These are phyloP conservation scores for Calonectria naviculata DNA, from an alignment of 2,329 filamentous ascomycete genomes.

Conservation along the genomic window DNA sequence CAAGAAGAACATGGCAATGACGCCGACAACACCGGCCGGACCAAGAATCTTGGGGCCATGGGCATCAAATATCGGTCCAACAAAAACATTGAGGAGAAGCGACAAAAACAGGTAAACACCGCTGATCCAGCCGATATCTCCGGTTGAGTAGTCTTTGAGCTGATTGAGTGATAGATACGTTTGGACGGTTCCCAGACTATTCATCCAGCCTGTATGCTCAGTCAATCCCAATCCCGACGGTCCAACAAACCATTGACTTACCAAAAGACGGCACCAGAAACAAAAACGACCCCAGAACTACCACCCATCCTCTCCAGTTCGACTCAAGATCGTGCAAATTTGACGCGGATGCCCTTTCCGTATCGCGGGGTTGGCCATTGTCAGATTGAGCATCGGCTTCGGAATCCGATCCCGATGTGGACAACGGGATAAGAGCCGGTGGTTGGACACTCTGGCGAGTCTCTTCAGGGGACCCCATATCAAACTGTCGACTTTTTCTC, in stretches of 20 bases:
- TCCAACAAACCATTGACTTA: slow-evolving; percentile 5
- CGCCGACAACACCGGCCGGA: slow-evolving; percentile 48
- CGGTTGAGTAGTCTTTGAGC: slow-evolving; percentile 51
- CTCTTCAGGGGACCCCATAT: slow-evolving; percentile 1
- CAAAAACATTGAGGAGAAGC: slow-evolving; percentile 57
- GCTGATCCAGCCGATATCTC: slow-evolving; percentile 62
- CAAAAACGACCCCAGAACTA: slow-evolving; percentile 38
- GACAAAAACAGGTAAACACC: slow-evolving; percentile 57
- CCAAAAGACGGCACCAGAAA: slow-evolving; percentile 37
- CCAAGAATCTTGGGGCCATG: slow-evolving; percentile 56
- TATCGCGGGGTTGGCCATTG: slow-evolving; percentile 23
- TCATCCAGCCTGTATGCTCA: slow-evolving; percentile 54
- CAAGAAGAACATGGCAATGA: slow-evolving; percentile 54
- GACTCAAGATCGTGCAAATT: slow-evolving; percentile 30
- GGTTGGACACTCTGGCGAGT: background rate
- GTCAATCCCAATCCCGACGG: background rate
- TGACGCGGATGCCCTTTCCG: slow-evolving; percentile 23
- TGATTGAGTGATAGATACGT: slow-evolving; percentile 58
- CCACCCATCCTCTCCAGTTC: slow-evolving; percentile 33
- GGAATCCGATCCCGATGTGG: slow-evolving; percentile 29
- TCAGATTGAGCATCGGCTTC: slow-evolving; percentile 9
- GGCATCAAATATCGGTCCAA: slow-evolving; percentile 60
- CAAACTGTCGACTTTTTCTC: background rate
- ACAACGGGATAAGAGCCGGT: background rate
- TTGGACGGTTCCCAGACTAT: slow-evolving; percentile 59